A percentile compares a stretch with the other conserved stretches of the same genome.
These are phyloP conservation scores for Niveomyces coronatus DNA, from an alignment of 2,329 filamentous ascomycete species.

Conservation along the genomic window DNA sequence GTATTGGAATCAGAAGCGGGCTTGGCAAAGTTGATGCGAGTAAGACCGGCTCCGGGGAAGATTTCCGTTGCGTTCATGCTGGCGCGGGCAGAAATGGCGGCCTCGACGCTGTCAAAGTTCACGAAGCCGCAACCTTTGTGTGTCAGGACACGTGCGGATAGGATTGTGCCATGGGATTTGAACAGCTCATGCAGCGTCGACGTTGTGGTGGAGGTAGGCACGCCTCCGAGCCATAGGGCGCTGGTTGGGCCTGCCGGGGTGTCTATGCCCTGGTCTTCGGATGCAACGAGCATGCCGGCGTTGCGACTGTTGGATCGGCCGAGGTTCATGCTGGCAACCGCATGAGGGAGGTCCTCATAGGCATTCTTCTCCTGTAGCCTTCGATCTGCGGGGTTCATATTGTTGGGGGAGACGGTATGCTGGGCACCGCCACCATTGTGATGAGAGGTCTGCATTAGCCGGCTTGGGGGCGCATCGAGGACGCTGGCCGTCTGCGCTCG, in stretches of 20 bases:
- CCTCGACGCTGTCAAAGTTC: constrained; percentile 88
- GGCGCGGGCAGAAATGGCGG: constrained; percentile 78
- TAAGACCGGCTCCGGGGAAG: constrained; percentile 89
- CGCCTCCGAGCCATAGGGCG: constrained; percentile 93
- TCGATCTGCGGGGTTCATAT: constrained; percentile 66
- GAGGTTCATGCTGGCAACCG: constrained; percentile 72
- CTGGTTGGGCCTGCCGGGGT: constrained; percentile 88
- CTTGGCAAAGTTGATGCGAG: constrained; percentile 95
- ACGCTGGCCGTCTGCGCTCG: constrained; percentile 88
- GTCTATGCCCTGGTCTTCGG: constrained; percentile 72
- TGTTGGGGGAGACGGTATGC: constrained; percentile 62
- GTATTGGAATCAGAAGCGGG: constrained; percentile 84
- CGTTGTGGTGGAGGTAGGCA: constrained; percentile 91
- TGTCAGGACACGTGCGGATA: constrained; percentile 85
- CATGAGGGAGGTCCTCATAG: constrained; percentile 70
- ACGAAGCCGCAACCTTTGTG: constrained; percentile 99
- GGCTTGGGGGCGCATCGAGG: constrained; percentile 63
- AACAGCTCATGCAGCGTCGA: constrained; percentile 94
- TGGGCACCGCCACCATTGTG: constrained; percentile 62
- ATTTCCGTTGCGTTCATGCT: constrained; percentile 95
- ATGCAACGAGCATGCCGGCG: constrained; percentile 56
- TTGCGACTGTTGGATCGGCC: constrained; percentile 55
- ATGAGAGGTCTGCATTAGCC: constrained; percentile 60
- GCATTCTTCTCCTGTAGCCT: constrained; percentile 65
- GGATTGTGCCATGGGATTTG: constrained; percentile 80